Evolutionary conservation across 345 rosid species (phyloP).

Genomic region (Ailanthus altissimus): DNA sequence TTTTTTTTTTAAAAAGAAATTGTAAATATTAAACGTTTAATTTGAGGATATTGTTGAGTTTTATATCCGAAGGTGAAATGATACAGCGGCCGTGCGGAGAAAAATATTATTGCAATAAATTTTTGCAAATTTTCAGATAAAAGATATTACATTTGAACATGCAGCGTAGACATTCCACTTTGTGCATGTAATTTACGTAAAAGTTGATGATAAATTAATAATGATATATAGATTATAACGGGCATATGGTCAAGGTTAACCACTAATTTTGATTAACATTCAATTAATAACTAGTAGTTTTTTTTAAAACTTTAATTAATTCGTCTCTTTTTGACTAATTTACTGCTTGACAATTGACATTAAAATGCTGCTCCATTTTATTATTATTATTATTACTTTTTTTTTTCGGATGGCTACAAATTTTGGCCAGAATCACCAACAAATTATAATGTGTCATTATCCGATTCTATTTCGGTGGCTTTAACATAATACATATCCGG

Average conservation of each 20-base stretch:
- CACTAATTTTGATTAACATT: not conserved
- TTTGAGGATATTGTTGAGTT: not conserved
- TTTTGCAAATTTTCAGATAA: not conserved
- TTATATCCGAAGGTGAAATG: not conserved
- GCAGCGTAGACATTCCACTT: conserved; percentile 27
- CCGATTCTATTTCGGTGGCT: too few relatives aligned
- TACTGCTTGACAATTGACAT: not conserved
- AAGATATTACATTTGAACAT: conserved; percentile 10
- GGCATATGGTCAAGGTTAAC: not conserved
- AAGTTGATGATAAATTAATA: not conserved
- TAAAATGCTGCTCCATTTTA: not conserved
- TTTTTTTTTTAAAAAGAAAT: too few relatives aligned
- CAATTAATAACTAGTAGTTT: not conserved
- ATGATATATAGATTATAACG: too few relatives aligned
- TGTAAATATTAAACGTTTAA: too few relatives aligned
- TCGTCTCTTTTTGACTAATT: not conserved
- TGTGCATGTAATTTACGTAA: conserved; percentile 4
- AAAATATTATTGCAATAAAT: not conserved
- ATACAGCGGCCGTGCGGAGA: not conserved
- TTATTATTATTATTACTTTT: too few relatives aligned
- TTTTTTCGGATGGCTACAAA: not conserved
- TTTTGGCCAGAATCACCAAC: not conserved
- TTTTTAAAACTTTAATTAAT: not conserved
- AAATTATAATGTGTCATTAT: too few relatives aligned
- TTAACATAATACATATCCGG: too few relatives aligned